Percentiles rank a stretch among this genome's conserved stretches.
Conservation (phyloP, 306 rosid species). For the Datisca glomerata region DNA sequence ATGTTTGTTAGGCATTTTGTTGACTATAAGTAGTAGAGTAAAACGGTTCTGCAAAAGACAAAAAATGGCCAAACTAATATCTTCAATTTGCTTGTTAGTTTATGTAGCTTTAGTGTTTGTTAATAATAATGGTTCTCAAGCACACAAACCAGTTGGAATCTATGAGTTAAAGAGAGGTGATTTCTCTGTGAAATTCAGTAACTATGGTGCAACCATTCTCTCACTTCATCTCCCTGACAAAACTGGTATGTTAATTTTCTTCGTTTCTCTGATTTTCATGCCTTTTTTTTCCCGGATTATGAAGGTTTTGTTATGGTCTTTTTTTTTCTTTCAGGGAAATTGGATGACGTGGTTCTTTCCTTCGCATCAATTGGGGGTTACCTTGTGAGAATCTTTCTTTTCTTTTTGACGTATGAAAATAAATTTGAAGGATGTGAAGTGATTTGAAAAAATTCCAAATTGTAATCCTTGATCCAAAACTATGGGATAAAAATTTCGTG, state of each 20-base stretch:
- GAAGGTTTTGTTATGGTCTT: not conserved
- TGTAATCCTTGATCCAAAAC: no score
- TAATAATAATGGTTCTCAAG: not conserved
- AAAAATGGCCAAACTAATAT: constrained; percentile 14
- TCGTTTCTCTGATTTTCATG: no score
- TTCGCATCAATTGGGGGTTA: constrained; percentile 11
- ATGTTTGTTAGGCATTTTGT: no score
- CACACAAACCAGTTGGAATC: constrained; percentile 9
- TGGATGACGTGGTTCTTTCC: constrained; percentile 27
- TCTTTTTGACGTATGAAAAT: not conserved
- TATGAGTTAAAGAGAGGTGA: constrained; percentile 22
- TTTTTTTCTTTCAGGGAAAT: constrained; percentile 15
- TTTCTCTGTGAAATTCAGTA: constrained; percentile 18
- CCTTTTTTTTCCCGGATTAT: not conserved
- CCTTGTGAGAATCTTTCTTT: constrained; percentile 8
- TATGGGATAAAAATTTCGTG: no score
- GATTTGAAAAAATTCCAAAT: no score
- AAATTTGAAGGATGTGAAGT: no score
- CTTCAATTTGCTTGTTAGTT: constrained; percentile 2
- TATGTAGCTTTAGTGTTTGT: constrained; percentile 4
- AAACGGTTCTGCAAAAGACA: no score
- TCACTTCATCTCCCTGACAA: constrained; percentile 27
- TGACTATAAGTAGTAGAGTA: no score
- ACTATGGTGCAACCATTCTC: constrained; percentile 27
- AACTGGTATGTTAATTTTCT: constrained; percentile 10